Evolutionary conservation across 2,329 filamentous ascomycete species (phyloP), one percentile per base, ranked within the genome.

Genomic region (Orbilia javanica): DNA sequence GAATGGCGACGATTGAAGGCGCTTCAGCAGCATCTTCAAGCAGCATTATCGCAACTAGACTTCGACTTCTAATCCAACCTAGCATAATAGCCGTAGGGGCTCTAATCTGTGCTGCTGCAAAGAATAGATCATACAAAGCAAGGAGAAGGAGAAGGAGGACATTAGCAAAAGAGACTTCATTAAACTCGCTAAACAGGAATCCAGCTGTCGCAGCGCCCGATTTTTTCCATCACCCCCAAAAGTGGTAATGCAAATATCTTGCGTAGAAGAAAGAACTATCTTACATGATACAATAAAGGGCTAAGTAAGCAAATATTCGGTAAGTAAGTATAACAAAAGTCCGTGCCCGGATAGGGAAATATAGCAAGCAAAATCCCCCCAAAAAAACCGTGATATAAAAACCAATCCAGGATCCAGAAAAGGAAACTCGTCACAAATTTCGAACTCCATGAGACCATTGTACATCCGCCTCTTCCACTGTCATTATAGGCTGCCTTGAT

Each of bases 341-440:
- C 10, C 55, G 34, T 60, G 34, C 55, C 55, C 55, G 34, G 55
- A 20, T 25, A 60, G 42, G 34, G 34, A 60, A 60, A 60, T 20
- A 20, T 25, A 65, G 39, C 11, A 22, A 50, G 36, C 57, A 63
- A 48, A 20, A 53, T 62, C 44, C 52, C 42, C n/a, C n/a, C n/a
- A n/a, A n/a, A n/a, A 18, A 18, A 15, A 52, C 60, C 6, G 65
- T 18, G 18, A 67, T 67, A 34, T 7, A 66, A 15, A 27, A 67
- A 74, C 11, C 34, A 15, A 18, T 44, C 36, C 46, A 65, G 8
- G 67, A 64, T 42, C 64, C n/a, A 76, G n/a, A 76, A 76, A 76
- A 76, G 36, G 48, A 76, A 71, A 77, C 27, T 67, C 73, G 66
- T 77, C 44, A 50, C 73, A 60, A 70, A 36, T 36, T 2, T 60